These are phyloP conservation scores for Platanus orientalis DNA, from an alignment of 164 flowering plant genomes.

Conservation along the genomic window DNA sequence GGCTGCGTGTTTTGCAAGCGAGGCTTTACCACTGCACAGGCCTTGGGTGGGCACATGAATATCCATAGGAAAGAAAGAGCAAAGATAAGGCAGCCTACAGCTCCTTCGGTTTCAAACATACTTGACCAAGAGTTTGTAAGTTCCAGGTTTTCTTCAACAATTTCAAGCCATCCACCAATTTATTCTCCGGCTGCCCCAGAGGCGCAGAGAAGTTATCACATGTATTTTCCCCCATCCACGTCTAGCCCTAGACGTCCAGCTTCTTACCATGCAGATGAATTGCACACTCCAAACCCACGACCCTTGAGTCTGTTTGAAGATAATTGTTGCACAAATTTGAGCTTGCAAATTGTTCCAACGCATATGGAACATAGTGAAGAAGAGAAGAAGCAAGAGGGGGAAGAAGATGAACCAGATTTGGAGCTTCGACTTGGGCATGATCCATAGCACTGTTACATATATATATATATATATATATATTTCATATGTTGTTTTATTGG, in stretches of 20 bases:
- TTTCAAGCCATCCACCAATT: slow-evolving; percentile 13
- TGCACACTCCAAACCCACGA: slow-evolving; percentile 4
- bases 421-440: slow-evolving; percentile 61
- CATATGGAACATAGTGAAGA: slow-evolving; percentile 13
- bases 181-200: slow-evolving; percentile 9
- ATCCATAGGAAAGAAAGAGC: slow-evolving; percentile 59
- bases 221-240: slow-evolving; percentile 21
- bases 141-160: neutral
- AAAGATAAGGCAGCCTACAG: slow-evolving; percentile 21
- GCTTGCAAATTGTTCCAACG: slow-evolving; percentile 18
- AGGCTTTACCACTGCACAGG: slow-evolving; percentile 65
- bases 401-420: slow-evolving; percentile 39
- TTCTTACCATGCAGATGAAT: slow-evolving; percentile 6
- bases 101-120: slow-evolving; percentile 11
- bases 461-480: neutral
- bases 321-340: slow-evolving; percentile 23
- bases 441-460: slow-evolving; percentile 16
- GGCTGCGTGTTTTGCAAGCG: slow-evolving; percentile 57
- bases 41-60: slow-evolving; percentile 69
- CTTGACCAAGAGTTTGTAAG: slow-evolving; percentile 6
- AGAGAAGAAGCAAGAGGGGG: slow-evolving; percentile 11
- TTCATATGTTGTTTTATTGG: too few relatives aligned
- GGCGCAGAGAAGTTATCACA: slow-evolving; percentile 21
- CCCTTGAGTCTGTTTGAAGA: slow-evolving; percentile 15
- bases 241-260: slow-evolving; percentile 4